phyloP scores from a whole-genome alignment of 345 rosid species.

The Physaria fendleri region DNA sequence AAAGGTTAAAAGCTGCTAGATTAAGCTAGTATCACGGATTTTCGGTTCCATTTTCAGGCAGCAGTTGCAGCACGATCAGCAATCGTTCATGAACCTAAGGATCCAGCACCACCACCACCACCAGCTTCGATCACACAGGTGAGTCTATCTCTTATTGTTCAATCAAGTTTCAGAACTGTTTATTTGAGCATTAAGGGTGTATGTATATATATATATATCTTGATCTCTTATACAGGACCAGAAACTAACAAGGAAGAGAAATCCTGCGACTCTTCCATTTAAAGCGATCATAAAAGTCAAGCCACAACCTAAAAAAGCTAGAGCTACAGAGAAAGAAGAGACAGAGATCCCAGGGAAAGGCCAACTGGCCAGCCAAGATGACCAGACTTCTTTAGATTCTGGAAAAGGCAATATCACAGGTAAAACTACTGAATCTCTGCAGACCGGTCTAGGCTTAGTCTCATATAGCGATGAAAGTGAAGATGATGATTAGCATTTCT shows the following conservation, averaged over 20 bases:
- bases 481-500: constrained; percentile 37
- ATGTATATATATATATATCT: neutral
- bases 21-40: neutral
- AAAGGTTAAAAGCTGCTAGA: neutral
- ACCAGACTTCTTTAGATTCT: constrained; percentile 31
- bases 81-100: constrained; percentile 52
- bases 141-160: constrained; percentile 17
- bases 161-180: neutral
- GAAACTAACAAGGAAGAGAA: constrained; percentile 49
- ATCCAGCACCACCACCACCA: constrained; percentile 23
- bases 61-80: constrained; percentile 74
- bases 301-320: constrained; percentile 75
- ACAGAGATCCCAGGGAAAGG: constrained; percentile 24
- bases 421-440: constrained; percentile 23
- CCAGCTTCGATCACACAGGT: constrained; percentile 41
- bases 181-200: neutral
- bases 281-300: constrained; percentile 63
- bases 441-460: constrained; percentile 58
- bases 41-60: constrained; percentile 46
- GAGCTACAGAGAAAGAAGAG: constrained; percentile 29
- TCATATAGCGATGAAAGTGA: constrained; percentile 91
- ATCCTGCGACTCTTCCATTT: constrained; percentile 48
- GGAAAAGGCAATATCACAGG: constrained; percentile 20
- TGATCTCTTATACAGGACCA: constrained; percentile 50
- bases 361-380: constrained; percentile 17